phyloP scores from a whole-genome alignment of 2,329 filamentous ascomycete species.

The Hirsutella minnesotensis region DNA sequence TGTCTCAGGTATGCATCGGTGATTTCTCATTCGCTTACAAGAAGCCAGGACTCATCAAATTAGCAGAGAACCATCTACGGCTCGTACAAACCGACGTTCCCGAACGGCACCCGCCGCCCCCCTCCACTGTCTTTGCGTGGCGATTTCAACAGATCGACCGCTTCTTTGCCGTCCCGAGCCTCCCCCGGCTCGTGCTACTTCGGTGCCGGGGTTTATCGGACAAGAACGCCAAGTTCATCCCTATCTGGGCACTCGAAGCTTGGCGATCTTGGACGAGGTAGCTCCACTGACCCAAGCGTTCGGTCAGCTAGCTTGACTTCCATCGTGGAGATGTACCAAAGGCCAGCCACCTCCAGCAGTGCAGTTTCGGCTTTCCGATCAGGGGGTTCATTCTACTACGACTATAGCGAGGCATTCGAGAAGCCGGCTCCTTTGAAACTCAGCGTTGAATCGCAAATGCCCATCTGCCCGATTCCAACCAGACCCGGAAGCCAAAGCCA shows the following conservation, averaged over 20 bases:
- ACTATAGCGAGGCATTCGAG: conserved; percentile 41
- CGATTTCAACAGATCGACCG: conserved; percentile 28
- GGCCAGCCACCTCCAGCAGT: conserved; percentile 13
- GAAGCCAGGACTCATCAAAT: conserved; percentile 2
- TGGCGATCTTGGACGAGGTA: conserved; percentile 19
- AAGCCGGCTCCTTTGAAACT: conserved; percentile 11
- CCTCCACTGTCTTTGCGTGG: conserved; percentile 26
- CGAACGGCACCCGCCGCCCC: conserved; percentile 21
- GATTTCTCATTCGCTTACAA: neutral
- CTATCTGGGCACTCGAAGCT: conserved; percentile 13
- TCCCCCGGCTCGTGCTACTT: conserved; percentile 14
- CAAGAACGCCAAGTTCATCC: conserved; percentile 25
- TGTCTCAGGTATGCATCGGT: conserved; percentile 27
- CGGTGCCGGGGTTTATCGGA: conserved; percentile 11
- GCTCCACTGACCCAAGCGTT: conserved; percentile 23
- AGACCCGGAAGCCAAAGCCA: conserved; percentile 12
- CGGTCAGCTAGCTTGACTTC: conserved; percentile 39
- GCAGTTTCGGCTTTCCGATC: conserved; percentile 16
- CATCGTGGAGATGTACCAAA: conserved; percentile 35
- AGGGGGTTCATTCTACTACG: conserved; percentile 33
- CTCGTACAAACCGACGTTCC: conserved; percentile 26
- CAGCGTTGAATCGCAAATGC: conserved; percentile 6
- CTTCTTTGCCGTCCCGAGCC: conserved; percentile 22
- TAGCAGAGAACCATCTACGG: conserved; percentile 33
- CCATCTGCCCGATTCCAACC: conserved; percentile 19